Conservation (phyloP, 2,329 filamentous ascomycete genomes). For the Leptographium lundbergii region DNA sequence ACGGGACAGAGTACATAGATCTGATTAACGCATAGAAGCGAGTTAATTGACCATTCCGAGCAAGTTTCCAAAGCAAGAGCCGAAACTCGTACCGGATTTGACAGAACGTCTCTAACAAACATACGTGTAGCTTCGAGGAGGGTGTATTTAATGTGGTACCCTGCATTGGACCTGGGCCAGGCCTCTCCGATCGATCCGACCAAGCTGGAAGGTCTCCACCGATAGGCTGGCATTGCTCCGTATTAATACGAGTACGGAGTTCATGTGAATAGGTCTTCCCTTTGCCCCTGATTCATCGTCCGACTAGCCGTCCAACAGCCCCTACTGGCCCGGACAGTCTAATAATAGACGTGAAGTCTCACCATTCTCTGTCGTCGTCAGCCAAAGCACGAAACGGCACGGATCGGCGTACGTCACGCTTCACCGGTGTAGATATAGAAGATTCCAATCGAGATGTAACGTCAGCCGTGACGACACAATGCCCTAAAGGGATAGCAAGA, state of each 20-base stretch:
- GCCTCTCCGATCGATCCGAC: background rate
- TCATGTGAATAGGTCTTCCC: background rate
- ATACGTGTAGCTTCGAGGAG: background rate
- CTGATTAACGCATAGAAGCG: too few species aligned
- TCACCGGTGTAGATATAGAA: background rate
- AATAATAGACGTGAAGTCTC: background rate
- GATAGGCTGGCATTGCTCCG: too few species aligned
- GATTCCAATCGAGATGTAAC: background rate
- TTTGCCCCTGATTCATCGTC: background rate
- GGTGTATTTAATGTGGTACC: background rate
- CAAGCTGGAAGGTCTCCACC: background rate
- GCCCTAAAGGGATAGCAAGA: background rate
- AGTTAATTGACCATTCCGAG: background rate
- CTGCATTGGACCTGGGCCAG: background rate
- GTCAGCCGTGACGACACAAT: background rate
- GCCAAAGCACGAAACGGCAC: background rate
- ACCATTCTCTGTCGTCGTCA: background rate
- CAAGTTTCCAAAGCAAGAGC: background rate
- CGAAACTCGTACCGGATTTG: background rate
- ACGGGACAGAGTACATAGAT: too few species aligned
- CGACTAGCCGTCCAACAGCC: background rate
- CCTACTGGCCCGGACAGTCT: background rate
- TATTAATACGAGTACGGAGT: too few species aligned
- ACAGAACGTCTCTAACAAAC: background rate
- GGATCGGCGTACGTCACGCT: background rate